Evolutionary conservation across 2,329 filamentous ascomycete genomes (phyloP), one percentile per base, ranked within the genome.

Genomic region (Chrysosporium queenslandicum): DNA sequence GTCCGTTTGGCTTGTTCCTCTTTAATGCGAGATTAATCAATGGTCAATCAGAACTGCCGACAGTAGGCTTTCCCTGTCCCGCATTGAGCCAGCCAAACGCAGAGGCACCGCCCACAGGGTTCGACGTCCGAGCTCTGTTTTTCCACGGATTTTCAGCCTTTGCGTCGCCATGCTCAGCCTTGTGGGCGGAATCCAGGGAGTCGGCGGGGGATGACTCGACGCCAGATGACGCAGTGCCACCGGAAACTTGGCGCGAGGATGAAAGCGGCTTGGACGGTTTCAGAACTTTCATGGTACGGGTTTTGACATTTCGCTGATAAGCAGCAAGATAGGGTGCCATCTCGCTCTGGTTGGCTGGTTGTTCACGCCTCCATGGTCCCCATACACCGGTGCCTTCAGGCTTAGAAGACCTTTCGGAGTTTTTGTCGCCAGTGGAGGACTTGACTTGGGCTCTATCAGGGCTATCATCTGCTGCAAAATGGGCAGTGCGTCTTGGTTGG

Each of bases 241-340:
- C 46, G 20, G 57, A 55, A 6, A 46, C 49, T 20, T 53, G 53
- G 9, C 54, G 54, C 9, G 55, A 55, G 4, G 46, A 68, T 11
- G 75, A 74, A 7, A 71, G 58, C 1, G 71, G 75, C 65, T 88
- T 92, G 52, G 77, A 78, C 1, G 91, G 83, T 63, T 89, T 88
- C 49, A 97, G 74, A 1, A 96, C 85, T 72, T 95, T 97, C 85
- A 97, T 97, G 47, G 82, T 83, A 46, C 77, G 71, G 16, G 73
- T 69, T 45, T 81, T 74, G 63, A 81, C 70, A 58, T 83, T 74
- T 60, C 83, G 83, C 64, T 87, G 84, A 63, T 88, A 87, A 21
- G 50, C 82, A 21, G 69, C 66, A 60, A 81, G 83, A 12, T 71
- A 62, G 3, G 60, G 53, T 46, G 52, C 64, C 4, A 60, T 43